Conservation (phyloP, 148 eudicot species). For the Selenicereus undatus region DNA sequence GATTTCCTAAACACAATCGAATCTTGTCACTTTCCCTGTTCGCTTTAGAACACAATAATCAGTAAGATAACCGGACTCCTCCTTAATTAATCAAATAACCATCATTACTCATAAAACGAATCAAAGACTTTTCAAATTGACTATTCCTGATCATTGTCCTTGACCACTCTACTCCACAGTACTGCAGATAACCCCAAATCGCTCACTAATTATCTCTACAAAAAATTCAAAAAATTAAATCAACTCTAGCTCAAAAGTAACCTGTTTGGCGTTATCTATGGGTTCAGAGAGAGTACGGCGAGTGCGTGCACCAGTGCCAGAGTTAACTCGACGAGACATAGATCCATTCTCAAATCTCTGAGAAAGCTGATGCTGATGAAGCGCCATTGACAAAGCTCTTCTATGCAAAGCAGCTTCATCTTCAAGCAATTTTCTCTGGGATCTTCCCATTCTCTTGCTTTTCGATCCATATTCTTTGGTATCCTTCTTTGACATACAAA, state of each 20-base stretch:
- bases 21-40: conserved; percentile 15
- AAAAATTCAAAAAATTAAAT: background rate
- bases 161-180: conserved; percentile 7
- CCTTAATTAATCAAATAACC: conserved; percentile 11
- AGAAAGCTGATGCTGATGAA: conserved; percentile 85
- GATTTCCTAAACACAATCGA: background rate
- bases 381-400: conserved; percentile 84
- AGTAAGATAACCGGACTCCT: conserved; percentile 4
- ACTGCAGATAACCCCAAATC: background rate
- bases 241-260: conserved; percentile 11
- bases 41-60: conserved; percentile 19
- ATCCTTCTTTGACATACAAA: conserved; percentile 68
- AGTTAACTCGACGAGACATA: conserved; percentile 72
- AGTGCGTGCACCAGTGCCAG: conserved; percentile 49
- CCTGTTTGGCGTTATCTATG: conserved; percentile 52
- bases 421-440: conserved; percentile 48
- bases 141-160: background rate
- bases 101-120: conserved; percentile 2
- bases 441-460: conserved; percentile 50
- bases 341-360: conserved; percentile 80
- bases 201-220: too few species aligned
- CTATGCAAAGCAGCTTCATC: conserved; percentile 79
- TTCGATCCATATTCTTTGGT: conserved; percentile 42
- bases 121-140: conserved; percentile 11
- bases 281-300: conserved; percentile 60